phyloP scores from a whole-genome alignment of 148 eudicot genomes.

The Limonium bicolor region DNA sequence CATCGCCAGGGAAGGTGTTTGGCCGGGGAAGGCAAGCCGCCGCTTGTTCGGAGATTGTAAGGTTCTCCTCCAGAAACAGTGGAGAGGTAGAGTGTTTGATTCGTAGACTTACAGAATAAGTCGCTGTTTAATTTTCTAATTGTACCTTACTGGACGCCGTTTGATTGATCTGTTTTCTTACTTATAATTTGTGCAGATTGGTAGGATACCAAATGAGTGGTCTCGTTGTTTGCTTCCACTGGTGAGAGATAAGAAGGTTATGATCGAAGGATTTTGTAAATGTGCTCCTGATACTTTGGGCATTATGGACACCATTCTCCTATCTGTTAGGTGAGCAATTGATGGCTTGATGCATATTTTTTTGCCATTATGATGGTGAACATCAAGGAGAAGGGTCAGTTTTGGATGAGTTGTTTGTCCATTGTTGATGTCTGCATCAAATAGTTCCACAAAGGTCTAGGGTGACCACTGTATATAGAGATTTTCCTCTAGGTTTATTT shows the following conservation, averaged over 20 bases:
- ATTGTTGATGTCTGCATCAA: too few relatives aligned
- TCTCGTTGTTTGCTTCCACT: conserved; percentile 72
- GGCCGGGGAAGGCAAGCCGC: conserved; percentile 43
- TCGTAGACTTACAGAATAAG: neutral
- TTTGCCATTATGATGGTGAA: too few relatives aligned
- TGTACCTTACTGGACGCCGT: too few relatives aligned
- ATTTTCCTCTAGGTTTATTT: too few relatives aligned
- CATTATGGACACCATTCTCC: conserved; percentile 68
- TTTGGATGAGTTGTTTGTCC: too few relatives aligned
- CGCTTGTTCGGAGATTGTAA: conserved; percentile 67
- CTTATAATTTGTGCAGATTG: conserved; percentile 72
- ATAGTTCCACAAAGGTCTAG: too few relatives aligned
- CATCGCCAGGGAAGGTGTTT: conserved; percentile 35
- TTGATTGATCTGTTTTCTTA: neutral
- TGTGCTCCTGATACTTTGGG: conserved; percentile 64
- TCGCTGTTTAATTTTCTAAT: neutral
- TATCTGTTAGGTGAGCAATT: conserved; percentile 55
- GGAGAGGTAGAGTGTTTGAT: conserved; percentile 49
- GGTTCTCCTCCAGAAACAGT: conserved; percentile 59
- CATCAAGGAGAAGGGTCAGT: too few relatives aligned
- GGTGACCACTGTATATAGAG: too few relatives aligned
- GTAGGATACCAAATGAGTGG: conserved; percentile 99
- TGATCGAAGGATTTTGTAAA: conserved; percentile 58
- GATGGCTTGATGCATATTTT: too few relatives aligned
- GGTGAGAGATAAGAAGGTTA: conserved; percentile 76